A percentile compares a stretch with the other conserved stretches of the same genome.
Conservation (phyloP, 257 asterid genomes). For the Solanum rostratum region DNA sequence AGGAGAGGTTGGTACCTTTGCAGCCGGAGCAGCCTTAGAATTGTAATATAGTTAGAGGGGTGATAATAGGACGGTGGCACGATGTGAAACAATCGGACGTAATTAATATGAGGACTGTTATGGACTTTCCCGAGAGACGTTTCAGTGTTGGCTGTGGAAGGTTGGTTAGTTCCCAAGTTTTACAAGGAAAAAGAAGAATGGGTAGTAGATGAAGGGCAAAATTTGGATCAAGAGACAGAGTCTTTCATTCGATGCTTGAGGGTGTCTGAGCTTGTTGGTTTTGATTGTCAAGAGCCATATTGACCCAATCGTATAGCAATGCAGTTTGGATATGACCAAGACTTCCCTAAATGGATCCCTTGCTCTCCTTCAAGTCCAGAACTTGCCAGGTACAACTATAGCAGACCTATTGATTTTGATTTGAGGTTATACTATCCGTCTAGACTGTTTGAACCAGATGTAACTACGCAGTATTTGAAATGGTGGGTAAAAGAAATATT, state of each 20-base stretch:
- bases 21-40: constrained; percentile 5
- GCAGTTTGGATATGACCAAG: constrained; percentile 27
- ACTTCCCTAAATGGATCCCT: constrained; percentile 6
- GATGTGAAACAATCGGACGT: not conserved
- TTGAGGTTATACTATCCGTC: not conserved
- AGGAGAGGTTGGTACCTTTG: constrained; percentile 24
- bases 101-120: constrained; percentile 12
- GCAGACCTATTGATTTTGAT: not conserved
- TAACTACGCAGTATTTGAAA: constrained; percentile 1
- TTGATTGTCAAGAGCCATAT: constrained; percentile 20
- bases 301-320: constrained; percentile 21
- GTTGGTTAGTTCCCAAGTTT: constrained; percentile 12
- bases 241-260: constrained; percentile 17
- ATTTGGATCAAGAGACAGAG: not conserved
- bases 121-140: constrained; percentile 7
- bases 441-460: constrained; percentile 13
- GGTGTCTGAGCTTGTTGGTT: constrained; percentile 12
- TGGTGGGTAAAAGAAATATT: constrained; percentile 22
- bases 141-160: constrained; percentile 4
- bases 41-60: not conserved
- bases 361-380: not conserved
- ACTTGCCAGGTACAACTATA: not conserved
- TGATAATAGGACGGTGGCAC: constrained; percentile 15
- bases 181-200: constrained; percentile 9
- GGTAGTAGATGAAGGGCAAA: not conserved